Evolutionary conservation across 2,329 filamentous ascomycete genomes (phyloP).

Genomic region (Polytolypa hystricis): DNA sequence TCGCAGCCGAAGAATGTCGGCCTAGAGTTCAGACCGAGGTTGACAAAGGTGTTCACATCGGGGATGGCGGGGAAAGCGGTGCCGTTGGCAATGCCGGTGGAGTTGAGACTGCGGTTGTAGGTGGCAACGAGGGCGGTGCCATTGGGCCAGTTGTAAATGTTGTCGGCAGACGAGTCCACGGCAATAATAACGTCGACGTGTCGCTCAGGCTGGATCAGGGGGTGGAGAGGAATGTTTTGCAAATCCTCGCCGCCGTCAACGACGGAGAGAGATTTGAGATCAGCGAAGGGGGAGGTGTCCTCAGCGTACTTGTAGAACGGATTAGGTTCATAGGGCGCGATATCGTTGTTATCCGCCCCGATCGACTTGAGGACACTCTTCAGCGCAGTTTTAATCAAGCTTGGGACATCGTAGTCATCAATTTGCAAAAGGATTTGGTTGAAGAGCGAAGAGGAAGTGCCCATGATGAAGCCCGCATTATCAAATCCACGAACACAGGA

Average conservation of each 20-base stretch:
- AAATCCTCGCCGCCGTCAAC: constrained; percentile 69
- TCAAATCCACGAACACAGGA: constrained; percentile 70
- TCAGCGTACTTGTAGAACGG: constrained; percentile 60
- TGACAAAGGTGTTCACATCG: constrained; percentile 65
- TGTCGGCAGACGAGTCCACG: constrained; percentile 67
- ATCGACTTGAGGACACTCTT: constrained; percentile 43
- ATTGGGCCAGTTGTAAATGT: constrained; percentile 59
- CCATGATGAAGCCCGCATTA: constrained; percentile 72
- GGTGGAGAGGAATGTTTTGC: constrained; percentile 70
- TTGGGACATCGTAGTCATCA: constrained; percentile 41
- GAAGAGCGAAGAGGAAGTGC: constrained; percentile 75
- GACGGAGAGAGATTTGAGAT: constrained; percentile 48
- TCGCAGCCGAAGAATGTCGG: constrained; percentile 78
- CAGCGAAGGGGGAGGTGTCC: constrained; percentile 46
- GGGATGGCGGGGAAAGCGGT: constrained; percentile 64
- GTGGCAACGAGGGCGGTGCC: constrained; percentile 64
- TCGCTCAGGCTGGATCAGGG: constrained; percentile 62
- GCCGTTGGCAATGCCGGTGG: constrained; percentile 48
- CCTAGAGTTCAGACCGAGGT: constrained; percentile 59
- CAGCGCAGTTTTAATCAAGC: constrained; percentile 42
- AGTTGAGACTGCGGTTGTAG: constrained; percentile 53
- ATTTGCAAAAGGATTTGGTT: constrained; percentile 63
- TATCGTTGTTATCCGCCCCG: constrained; percentile 54
- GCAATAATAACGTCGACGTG: constrained; percentile 71
- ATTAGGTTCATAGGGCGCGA: constrained; percentile 64